phyloP scores from a whole-genome alignment of 2,329 filamentous ascomycete species.

The Byssothecium circinans region DNA sequence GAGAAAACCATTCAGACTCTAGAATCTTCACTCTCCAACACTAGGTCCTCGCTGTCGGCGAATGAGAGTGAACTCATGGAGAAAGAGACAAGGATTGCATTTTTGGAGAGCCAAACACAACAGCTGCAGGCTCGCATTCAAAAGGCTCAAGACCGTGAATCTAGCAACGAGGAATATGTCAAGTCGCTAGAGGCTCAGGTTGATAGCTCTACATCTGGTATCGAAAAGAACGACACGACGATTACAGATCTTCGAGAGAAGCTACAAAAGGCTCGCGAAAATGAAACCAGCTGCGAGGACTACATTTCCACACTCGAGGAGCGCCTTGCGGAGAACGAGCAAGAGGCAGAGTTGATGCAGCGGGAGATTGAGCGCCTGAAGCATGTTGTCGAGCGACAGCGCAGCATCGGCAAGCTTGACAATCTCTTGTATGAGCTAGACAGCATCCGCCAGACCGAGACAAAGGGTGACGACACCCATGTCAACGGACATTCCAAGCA shows the following conservation, averaged over 20 bases:
- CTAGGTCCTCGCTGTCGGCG: constrained; percentile 76
- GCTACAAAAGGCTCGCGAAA: constrained; percentile 82
- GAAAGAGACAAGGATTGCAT: constrained; percentile 90
- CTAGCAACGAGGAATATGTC: constrained; percentile 88
- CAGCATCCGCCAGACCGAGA: constrained; percentile 50
- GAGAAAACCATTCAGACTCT: constrained; percentile 97
- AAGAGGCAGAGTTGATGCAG: constrained; percentile 95
- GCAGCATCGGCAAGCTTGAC: constrained; percentile 92
- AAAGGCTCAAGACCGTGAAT: constrained; percentile 88
- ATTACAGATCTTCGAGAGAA: constrained; percentile 89
- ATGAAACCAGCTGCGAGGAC: constrained; percentile 86
- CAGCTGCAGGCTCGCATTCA: constrained; percentile 89
- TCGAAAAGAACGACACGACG: constrained; percentile 87
- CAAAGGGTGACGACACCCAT: constrained; percentile 30
- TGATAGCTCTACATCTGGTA: constrained; percentile 85
- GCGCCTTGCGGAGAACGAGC: constrained; percentile 90
- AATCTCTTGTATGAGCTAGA: constrained; percentile 90
- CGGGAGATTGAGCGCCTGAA: constrained; percentile 92
- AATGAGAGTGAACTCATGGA: constrained; percentile 88
- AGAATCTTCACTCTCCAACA: constrained; percentile 88
- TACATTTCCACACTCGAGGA: constrained; percentile 98
- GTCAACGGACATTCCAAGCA: constrained; percentile 41
- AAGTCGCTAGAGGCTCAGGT: constrained; percentile 89
- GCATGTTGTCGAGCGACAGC: constrained; percentile 91
- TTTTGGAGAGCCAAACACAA: constrained; percentile 86